Evolutionary conservation across 164 flowering plant genomes (phyloP), one percentile per base, ranked within the genome.

Genomic region (Dillenia suffruticosa): DNA sequence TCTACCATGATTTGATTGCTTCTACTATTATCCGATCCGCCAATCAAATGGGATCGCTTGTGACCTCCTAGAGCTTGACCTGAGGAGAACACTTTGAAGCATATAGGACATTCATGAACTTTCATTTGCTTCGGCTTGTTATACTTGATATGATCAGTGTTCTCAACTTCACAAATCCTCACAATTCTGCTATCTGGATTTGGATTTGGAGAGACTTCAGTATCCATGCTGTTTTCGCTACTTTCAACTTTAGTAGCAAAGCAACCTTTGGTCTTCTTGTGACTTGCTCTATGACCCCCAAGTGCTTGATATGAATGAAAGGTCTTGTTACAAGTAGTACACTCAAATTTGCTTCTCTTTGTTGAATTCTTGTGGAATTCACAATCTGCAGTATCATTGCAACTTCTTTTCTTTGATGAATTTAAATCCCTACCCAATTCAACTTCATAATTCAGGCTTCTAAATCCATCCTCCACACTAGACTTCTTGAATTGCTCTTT

Each of bases 1-100:
- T 61, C 60, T 22, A 62, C 59, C 19, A 62, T 55, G 56, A 45
- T 51, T 15, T 56, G 62, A 12, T 49, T 44, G 13, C 13, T 49
- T 45, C 9, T 59, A 45, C 45, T 59, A 46, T 46, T 58, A 22
- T 61, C 71, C 24, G 66, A 51, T 22, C 72, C 78, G 10, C 69
- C 69, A 13, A 77, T 22, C 49, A 79, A 68, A 56, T 85, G 90
- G 12, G 90, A 83, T 66, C 90, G 81, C 53, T 85, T 85, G 71
- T 85, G 90, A 8, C 90, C 88, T 9, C 90, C 90, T 45, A 85
- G 62, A 10, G 87, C 90, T 65, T 85, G 90, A 2, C 90, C 90
- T 51, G 87, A 79, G 9, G 77, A 49, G 54, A 85, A 83, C 24
- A 83, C 77, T 62, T 66, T 79, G 58, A 73, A 70, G 69, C 90